Percentiles rank a stretch among this genome's conserved stretches.
Conservation (phyloP, 495 filamentous ascomycete genomes). For the Cercophora sp. region DNA sequence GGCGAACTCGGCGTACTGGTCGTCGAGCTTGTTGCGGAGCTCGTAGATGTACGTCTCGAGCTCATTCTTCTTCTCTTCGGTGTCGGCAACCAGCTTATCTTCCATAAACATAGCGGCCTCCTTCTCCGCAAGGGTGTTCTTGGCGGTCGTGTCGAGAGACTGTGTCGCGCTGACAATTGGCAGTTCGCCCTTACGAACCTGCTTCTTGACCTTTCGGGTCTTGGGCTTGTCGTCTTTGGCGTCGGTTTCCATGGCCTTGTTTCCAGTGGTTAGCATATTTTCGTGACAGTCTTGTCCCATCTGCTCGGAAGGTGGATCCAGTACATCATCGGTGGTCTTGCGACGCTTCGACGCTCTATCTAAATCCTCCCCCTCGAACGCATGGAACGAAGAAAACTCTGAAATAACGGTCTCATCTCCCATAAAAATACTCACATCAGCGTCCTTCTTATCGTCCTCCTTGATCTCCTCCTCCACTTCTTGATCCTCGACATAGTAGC, state of each 20-base stretch:
- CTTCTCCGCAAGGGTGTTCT: constrained; percentile 66
- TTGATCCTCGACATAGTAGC: constrained; percentile 97
- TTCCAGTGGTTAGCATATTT: constrained; percentile 18
- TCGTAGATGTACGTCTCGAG: constrained; percentile 97
- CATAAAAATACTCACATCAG: constrained; percentile 60
- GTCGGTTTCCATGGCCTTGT: constrained; percentile 84
- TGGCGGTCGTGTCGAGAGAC: constrained; percentile 65
- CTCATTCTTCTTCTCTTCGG: constrained; percentile 99
- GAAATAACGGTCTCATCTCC: constrained; percentile 2
- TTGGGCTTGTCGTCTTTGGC: constrained; percentile 81
- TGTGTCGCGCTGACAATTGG: constrained; percentile 80
- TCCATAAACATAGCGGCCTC: constrained; percentile 93
- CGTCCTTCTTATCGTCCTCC: constrained; percentile 66
- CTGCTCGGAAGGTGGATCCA: constrained; percentile 12
- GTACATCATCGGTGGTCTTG: constrained; percentile 20
- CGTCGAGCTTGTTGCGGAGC: constrained; percentile 87
- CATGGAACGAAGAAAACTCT: constrained; percentile 2
- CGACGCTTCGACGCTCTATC: constrained; percentile 26
- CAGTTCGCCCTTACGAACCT: constrained; percentile 95
- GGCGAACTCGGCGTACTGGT: constrained; percentile 81
- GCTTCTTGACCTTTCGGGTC: constrained; percentile 98
- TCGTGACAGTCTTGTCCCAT: neutral
- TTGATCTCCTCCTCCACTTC: constrained; percentile 93
- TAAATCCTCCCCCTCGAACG: constrained; percentile 6
- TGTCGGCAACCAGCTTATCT: constrained; percentile 97